A percentile compares a stretch with the other conserved stretches of the same genome.
Evolutionary conservation across 1,284 basidiomycete genomes (phyloP).

Genomic region (Cystobasidium slooffiae): DNA sequence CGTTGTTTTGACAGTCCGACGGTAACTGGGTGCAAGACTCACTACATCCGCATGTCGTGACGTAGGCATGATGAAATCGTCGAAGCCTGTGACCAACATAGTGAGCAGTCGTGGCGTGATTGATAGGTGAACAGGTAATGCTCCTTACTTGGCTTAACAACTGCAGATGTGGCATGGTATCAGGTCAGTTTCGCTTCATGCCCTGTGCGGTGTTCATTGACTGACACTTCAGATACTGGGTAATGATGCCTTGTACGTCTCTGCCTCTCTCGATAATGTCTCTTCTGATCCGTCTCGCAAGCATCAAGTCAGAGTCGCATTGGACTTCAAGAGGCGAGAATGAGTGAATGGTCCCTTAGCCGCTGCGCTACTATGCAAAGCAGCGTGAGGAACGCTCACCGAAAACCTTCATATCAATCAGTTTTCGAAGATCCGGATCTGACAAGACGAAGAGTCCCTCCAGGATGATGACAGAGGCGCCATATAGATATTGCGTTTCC

Average conservation of each 20-base stretch:
- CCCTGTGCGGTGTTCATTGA: background rate
- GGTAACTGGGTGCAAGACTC: conserved; percentile 52
- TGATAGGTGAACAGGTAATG: background rate
- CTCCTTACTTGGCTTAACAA: conserved; percentile 37
- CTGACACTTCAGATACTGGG: conserved; percentile 66
- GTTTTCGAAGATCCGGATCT: conserved; percentile 72
- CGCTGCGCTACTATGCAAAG: too few relatives aligned
- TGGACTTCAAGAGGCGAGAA: conserved; percentile 56
- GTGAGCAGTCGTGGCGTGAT: background rate
- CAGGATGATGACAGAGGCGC: conserved; percentile 90
- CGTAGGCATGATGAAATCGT: conserved; percentile 91
- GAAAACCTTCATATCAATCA: conserved; percentile 86
- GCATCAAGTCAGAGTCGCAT: conserved; percentile 95
- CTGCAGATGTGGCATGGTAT: background rate
- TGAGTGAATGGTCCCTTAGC: too few relatives aligned
- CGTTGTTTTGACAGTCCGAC: conserved; percentile 1
- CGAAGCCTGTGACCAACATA: conserved; percentile 80
- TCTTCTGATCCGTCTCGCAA: conserved; percentile 84
- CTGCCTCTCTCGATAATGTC: conserved; percentile 88
- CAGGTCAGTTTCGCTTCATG: background rate
- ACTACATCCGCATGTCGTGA: conserved; percentile 86
- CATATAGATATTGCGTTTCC: conserved; percentile 90
- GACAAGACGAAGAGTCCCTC: conserved; percentile 93
- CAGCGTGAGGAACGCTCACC: conserved; percentile 47
- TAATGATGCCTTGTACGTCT: conserved; percentile 80